Evolutionary conservation across 805 yeast genomes (phyloP).

Genomic region (Metschnikowia kunwiensis): DNA sequence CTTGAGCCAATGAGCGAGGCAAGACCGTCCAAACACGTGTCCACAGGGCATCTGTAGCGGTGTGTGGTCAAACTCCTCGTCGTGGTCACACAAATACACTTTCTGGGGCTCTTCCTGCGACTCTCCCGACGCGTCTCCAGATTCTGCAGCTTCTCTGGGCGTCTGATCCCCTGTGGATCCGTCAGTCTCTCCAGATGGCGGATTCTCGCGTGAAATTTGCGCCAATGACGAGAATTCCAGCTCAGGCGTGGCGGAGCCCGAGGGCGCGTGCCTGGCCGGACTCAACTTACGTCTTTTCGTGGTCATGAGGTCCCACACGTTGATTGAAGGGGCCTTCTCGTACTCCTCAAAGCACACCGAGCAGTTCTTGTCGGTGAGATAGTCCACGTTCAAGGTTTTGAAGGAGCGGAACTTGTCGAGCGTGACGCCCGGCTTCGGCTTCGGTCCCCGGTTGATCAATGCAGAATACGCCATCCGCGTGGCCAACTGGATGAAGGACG

Average conservation of each 20-base stretch:
- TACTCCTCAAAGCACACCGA: conserved; percentile 62
- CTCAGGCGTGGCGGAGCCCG: conserved; percentile 14
- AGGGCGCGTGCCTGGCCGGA: conserved; percentile 9
- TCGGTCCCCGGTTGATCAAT: conserved; percentile 45
- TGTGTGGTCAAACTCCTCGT: conserved; percentile 42
- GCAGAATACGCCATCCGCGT: conserved; percentile 68
- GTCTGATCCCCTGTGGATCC: background rate
- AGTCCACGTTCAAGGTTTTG: conserved; percentile 29
- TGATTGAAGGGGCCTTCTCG: conserved; percentile 3
- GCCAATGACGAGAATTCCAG: conserved; percentile 1
- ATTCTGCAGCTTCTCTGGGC: background rate
- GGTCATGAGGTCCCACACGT: conserved; percentile 6
- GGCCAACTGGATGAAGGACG: conserved; percentile 61
- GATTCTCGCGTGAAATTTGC: conserved; percentile 8
- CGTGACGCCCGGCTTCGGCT: conserved; percentile 52
- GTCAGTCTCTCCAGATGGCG: conserved; percentile 1
- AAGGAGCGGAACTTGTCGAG: conserved; percentile 51
- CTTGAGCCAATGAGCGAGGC: conserved; percentile 81
- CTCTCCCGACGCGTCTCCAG: background rate
- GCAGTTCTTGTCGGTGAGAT: conserved; percentile 41
- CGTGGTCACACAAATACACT: conserved; percentile 14
- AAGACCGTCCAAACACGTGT: conserved; percentile 83
- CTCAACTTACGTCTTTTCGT: conserved; percentile 17
- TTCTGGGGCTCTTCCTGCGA: conserved; percentile 7
- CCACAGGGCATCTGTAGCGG: conserved; percentile 80